Conservation (phyloP, 495 filamentous ascomycete species). For the Astrothelium subdiscretum region DNA sequence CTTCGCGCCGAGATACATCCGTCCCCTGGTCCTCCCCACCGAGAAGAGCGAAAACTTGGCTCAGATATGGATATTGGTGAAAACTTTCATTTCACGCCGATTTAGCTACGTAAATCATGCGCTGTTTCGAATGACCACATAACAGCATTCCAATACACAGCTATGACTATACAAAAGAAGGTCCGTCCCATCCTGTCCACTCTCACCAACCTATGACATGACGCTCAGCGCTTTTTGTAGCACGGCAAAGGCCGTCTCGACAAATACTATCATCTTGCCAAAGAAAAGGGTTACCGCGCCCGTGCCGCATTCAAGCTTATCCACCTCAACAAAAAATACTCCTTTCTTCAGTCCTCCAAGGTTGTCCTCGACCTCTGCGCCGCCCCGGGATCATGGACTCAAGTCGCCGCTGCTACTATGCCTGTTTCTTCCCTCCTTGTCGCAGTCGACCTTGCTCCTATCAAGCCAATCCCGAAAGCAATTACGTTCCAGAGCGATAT, state of each 20-base stretch:
- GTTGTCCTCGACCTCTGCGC: conserved; percentile 95
- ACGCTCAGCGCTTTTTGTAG: too few relatives aligned
- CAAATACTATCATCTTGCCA: conserved; percentile 87
- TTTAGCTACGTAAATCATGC: too few relatives aligned
- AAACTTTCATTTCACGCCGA: too few relatives aligned
- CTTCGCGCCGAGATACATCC: too few relatives aligned
- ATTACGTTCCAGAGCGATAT: conserved; percentile 98
- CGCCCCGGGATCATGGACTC: conserved; percentile 96
- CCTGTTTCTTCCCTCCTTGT: conserved; percentile 81
- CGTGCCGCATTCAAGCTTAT: conserved; percentile 97
- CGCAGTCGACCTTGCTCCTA: conserved; percentile 89
- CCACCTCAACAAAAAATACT: conserved; percentile 97
- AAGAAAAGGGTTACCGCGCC: conserved; percentile 96
- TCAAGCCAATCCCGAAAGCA: conserved; percentile 85
- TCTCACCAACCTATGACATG: too few relatives aligned
- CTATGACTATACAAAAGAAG: too few relatives aligned
- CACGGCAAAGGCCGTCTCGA: conserved; percentile 98
- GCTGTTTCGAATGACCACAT: too few relatives aligned
- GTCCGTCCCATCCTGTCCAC: too few relatives aligned
- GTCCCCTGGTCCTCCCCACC: too few relatives aligned
- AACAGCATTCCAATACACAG: too few relatives aligned
- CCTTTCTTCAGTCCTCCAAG: conserved; percentile 91
- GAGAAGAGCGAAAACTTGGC: too few relatives aligned
- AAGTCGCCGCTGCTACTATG: conserved; percentile 95
- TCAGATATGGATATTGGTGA: too few relatives aligned